Conservation (phyloP, 176 grass and related monocot genomes). For the Dactylis glomerata region DNA sequence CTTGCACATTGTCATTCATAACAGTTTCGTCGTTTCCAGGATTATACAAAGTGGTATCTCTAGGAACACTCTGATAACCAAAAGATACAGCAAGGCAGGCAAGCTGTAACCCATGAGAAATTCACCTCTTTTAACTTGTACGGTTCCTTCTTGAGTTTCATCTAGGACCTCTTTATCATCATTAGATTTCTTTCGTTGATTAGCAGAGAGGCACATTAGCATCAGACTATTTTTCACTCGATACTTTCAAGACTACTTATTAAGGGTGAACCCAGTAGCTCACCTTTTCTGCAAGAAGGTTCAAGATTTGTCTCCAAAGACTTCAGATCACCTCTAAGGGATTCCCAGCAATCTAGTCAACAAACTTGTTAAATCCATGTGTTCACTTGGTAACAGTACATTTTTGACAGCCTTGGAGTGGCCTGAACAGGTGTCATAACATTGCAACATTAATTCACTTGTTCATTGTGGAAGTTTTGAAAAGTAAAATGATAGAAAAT, state of each 20-base stretch:
- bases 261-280: conserved; percentile 13
- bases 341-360: conserved; percentile 38
- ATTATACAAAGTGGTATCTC: background rate
- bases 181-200: conserved; percentile 16
- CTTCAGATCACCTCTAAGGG: conserved; percentile 41
- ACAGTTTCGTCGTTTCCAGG: background rate
- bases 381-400: conserved; percentile 39
- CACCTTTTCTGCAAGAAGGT: conserved; percentile 14
- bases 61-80: too few species aligned
- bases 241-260: conserved; percentile 32
- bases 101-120: too few species aligned
- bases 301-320: conserved; percentile 42
- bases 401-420: conserved; percentile 38
- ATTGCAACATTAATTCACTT: background rate
- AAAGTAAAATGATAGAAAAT: background rate
- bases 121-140: conserved; percentile 10
- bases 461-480: background rate
- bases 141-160: background rate
- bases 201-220: conserved; percentile 7
- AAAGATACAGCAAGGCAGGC: too few species aligned
- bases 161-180: conserved; percentile 11
- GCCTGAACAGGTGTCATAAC: conserved; percentile 26
- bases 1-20: background rate
- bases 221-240: background rate
- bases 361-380: conserved; percentile 37